A percentile compares a stretch with the other conserved stretches of the same genome.
Conservation (phyloP, 495 filamentous ascomycete species). For the Penicillium paxilli region DNA sequence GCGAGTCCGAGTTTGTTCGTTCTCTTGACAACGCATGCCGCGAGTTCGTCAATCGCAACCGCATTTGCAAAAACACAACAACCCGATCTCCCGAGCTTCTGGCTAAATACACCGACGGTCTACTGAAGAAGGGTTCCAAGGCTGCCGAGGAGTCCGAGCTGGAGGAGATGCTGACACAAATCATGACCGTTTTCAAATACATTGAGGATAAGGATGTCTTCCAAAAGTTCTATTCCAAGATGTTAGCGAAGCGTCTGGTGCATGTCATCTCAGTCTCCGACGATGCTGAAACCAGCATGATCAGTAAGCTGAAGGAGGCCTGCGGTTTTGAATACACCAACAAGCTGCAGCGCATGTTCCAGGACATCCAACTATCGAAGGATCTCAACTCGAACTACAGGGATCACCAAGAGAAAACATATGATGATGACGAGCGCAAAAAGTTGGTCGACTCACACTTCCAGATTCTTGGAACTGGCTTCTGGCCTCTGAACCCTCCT, state of each 20-base stretch:
- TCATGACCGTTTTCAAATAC: constrained; percentile 99
- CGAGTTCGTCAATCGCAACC: constrained; percentile 96
- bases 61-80: constrained; percentile 87
- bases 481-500: constrained; percentile 91
- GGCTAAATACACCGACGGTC: constrained; percentile 91
- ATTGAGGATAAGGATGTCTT: constrained; percentile 99
- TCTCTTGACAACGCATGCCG: constrained; percentile 96
- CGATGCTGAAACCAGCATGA: constrained; percentile 99
- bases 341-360: constrained; percentile 99
- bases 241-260: constrained; percentile 92
- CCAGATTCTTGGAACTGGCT: constrained; percentile 90
- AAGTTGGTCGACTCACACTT: constrained; percentile 73
- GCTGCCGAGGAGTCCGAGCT: constrained; percentile 90
- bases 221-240: constrained; percentile 98
- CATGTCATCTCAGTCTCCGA: constrained; percentile 93
- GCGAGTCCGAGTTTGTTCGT: constrained; percentile 95
- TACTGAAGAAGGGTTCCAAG: constrained; percentile 90
- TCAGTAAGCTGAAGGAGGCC: constrained; percentile 97
- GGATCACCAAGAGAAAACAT: constrained; percentile 61
- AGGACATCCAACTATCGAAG: constrained; percentile 98
- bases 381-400: constrained; percentile 89
- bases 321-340: constrained; percentile 99
- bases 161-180: constrained; percentile 85
- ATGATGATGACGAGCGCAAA: constrained; percentile 62
- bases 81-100: constrained; percentile 92